phyloP scores from a whole-genome alignment of 2,329 filamentous ascomycete species.

The Trichoderma lentiforme region DNA sequence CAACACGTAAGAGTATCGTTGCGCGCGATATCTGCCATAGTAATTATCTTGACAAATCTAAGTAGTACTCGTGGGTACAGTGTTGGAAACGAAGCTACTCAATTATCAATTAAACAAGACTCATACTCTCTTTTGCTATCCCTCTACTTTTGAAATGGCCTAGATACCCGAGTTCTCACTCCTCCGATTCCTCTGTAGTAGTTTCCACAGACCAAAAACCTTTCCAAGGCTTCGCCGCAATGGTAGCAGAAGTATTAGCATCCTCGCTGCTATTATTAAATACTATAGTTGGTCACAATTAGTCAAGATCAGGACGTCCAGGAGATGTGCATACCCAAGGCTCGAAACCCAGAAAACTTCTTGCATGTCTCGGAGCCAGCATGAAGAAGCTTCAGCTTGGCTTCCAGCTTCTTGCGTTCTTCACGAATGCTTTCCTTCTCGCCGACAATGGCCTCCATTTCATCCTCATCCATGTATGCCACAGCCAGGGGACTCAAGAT shows the following conservation, averaged over 20 bases:
- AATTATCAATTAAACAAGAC: background rate
- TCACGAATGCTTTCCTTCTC: constrained; percentile 21
- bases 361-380: background rate
- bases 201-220: too few relatives aligned
- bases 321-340: background rate
- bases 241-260: background rate
- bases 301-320: background rate
- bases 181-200: too few relatives aligned
- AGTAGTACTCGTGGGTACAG: background rate
- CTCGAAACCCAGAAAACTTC: background rate
- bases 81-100: background rate
- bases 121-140: background rate
- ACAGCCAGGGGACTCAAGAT: constrained; percentile 24
- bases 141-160: too few relatives aligned
- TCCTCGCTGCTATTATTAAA: background rate
- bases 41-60: background rate
- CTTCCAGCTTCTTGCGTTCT: background rate
- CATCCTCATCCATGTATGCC: constrained; percentile 20
- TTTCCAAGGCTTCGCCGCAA: background rate
- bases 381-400: background rate
- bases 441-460: constrained; percentile 23
- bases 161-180: too few relatives aligned
- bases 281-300: background rate
- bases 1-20: background rate
- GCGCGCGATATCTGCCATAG: background rate